Percentiles rank a stretch among this genome's conserved stretches.
Evolutionary conservation across 805 yeast species (phyloP).

Genomic region (Tetrapisispora phaffii): DNA sequence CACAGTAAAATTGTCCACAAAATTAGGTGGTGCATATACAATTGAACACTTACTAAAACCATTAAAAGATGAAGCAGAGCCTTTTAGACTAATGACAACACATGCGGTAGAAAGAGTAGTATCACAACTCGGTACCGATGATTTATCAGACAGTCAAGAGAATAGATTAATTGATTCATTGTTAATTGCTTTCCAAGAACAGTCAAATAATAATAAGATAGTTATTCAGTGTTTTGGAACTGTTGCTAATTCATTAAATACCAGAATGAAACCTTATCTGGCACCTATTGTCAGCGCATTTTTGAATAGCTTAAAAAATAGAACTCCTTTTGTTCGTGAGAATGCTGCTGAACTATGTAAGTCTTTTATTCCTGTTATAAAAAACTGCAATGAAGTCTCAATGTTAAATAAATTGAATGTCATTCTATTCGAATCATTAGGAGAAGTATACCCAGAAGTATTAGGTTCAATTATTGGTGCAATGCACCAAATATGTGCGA

Average conservation of each 20-base stretch:
- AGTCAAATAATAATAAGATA: slow-evolving; percentile 44
- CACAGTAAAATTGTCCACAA: slow-evolving; percentile 54
- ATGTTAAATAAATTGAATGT: slow-evolving; percentile 59
- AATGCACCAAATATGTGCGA: slow-evolving; percentile 48
- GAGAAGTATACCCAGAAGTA: slow-evolving; percentile 92
- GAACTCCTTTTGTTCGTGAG: slow-evolving; percentile 61
- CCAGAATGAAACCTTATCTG: slow-evolving; percentile 59
- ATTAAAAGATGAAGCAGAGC: slow-evolving; percentile 76
- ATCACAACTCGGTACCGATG: slow-evolving; percentile 41
- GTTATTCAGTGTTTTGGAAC: slow-evolving; percentile 57
- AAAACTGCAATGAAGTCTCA: slow-evolving; percentile 52
- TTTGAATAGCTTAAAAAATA: slow-evolving; percentile 62
- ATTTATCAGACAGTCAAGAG: slow-evolving; percentile 53
- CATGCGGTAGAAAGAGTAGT: slow-evolving; percentile 56
- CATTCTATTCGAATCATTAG: slow-evolving; percentile 79
- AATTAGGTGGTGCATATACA: slow-evolving; percentile 54
- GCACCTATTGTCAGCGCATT: slow-evolving; percentile 63
- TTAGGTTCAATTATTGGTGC: slow-evolving; percentile 78
- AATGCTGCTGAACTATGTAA: slow-evolving; percentile 75
- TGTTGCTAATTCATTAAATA: slow-evolving; percentile 51
- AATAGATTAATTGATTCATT: slow-evolving; percentile 69
- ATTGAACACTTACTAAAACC: slow-evolving; percentile 47
- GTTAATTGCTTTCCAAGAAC: slow-evolving; percentile 73
- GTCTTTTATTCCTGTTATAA: slow-evolving; percentile 55
- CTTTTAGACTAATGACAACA: slow-evolving; percentile 67